Evolutionary conservation across 345 rosid species (phyloP), one percentile per base, ranked within the genome.

Genomic region (Mangifera indica): DNA sequence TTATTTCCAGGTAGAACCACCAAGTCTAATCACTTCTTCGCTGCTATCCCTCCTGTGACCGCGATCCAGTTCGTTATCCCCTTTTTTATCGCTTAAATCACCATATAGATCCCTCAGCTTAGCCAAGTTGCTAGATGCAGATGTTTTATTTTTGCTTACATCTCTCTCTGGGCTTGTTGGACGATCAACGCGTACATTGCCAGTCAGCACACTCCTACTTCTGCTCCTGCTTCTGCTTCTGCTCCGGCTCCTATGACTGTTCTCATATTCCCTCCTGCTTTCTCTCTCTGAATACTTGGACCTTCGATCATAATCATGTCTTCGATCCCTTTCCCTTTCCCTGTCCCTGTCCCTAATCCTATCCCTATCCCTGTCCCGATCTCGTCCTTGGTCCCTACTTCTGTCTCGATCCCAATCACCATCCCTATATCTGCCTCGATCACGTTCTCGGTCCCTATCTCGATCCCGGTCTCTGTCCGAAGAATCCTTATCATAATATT

Each of bases 61-160:
- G 84, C 85, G 79, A 60, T 89, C 98, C 55, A 29, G 24, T 10
- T 78, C 78, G 65, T 80, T 77, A 51, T 81, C 87, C 4, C 82
- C 93, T 76, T 85, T 91, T 59, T 83, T 67, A 70, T 74, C 86
- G 26, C 84, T 80, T 0, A 77, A 44, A 61, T 92, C 97, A 29
- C 99, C 98, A 40, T 95, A 95, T 18, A 95, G 56, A 84, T 91
- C 98, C 79, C 82, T 95, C 32, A 95, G 97, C 84, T 89, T 92
- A 4, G 98, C 99, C 68, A 95, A 79, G 74, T 92, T 91, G 87
- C 91, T 86, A 21, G 90, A 85, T 5, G 85, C 80, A 13, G 85
- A 76, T 0, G 84, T 45, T 85, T 79, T 89, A 71, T 86, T 93
- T 83, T 84, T 91, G 73, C 52, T 76, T 64, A 70, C 76, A 42